phyloP scores from a whole-genome alignment of 2,329 filamentous ascomycete genomes.

The Talaromyces islandicus region DNA sequence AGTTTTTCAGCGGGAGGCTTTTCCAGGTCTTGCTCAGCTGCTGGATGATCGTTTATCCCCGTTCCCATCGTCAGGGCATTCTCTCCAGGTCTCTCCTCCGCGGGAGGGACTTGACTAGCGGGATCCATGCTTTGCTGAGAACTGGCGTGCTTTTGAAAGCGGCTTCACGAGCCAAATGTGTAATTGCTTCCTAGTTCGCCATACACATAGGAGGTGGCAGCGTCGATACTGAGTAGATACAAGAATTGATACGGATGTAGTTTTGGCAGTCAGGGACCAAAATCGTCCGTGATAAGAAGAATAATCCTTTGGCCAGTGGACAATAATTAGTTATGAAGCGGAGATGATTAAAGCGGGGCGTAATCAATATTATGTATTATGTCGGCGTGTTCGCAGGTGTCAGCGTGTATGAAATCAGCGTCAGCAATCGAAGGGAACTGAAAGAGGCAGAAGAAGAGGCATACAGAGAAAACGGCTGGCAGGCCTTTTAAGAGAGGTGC shows the following conservation, averaged over 20 bases:
- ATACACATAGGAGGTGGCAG: neutral
- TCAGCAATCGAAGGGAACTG: neutral
- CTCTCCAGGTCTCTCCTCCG: conserved; percentile 1
- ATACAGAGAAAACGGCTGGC: neutral
- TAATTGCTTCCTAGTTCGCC: neutral
- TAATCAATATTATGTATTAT: neutral
- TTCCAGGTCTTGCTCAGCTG: neutral
- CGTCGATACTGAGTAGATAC: neutral
- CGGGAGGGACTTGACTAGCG: neutral
- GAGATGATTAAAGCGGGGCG: neutral
- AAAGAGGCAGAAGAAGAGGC: neutral
- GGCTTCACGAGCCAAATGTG: neutral
- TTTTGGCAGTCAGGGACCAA: neutral
- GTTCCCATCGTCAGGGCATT: neutral
- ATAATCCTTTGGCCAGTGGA: neutral
- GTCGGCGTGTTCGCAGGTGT: neutral
- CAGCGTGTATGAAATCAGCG: neutral
- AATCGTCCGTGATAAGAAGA: neutral
- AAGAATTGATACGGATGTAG: neutral
- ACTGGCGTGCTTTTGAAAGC: neutral
- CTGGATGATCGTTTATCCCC: neutral
- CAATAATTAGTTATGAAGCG: neutral
- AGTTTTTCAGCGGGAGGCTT: neutral
- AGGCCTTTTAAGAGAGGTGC: neutral
- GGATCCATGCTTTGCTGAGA: neutral